phyloP scores from a whole-genome alignment of 169 alveolate species.

The Amoebophrya sp. region DNA sequence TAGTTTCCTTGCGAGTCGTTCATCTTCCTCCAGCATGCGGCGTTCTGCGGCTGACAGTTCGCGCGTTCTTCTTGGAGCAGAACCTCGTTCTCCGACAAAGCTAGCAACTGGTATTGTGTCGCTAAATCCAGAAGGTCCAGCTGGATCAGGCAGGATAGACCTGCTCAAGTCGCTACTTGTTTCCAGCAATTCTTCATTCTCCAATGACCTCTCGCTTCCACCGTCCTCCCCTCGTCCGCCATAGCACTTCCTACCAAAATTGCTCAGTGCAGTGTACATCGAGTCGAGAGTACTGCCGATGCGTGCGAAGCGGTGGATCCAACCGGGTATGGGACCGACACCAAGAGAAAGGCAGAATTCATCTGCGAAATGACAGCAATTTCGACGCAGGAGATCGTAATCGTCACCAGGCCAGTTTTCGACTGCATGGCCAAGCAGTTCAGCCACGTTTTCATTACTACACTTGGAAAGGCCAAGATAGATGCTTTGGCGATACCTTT shows the following conservation, averaged over 20 bases:
- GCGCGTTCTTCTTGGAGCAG: too few relatives aligned
- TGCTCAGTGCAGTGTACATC: not conserved
- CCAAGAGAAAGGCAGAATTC: not conserved
- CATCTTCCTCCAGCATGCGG: too few relatives aligned
- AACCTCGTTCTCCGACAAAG: too few relatives aligned
- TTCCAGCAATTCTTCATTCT: too few relatives aligned
- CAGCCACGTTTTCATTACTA: not conserved
- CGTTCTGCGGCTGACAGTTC: too few relatives aligned
- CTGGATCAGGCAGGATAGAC: too few relatives aligned
- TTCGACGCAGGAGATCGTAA: not conserved
- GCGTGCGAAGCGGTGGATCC: slow-evolving; percentile 7
- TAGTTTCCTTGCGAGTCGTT: too few relatives aligned
- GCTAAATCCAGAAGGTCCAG: too few relatives aligned
- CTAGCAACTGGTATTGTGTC: too few relatives aligned
- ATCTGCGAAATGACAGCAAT: slow-evolving; percentile 5
- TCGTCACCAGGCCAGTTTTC: not conserved
- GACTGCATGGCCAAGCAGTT: not conserved
- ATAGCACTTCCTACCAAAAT: not conserved
- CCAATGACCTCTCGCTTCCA: too few relatives aligned
- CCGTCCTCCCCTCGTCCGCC: not conserved
- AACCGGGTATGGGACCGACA: not conserved
- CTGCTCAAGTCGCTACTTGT: too few relatives aligned
- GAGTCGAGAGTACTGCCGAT: not conserved
- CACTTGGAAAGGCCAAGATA: not conserved
- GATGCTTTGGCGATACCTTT: not conserved